Base-by-base conservation (phyloP, 257 asterid genomes). In the Fraxinus excelsior region DNA sequence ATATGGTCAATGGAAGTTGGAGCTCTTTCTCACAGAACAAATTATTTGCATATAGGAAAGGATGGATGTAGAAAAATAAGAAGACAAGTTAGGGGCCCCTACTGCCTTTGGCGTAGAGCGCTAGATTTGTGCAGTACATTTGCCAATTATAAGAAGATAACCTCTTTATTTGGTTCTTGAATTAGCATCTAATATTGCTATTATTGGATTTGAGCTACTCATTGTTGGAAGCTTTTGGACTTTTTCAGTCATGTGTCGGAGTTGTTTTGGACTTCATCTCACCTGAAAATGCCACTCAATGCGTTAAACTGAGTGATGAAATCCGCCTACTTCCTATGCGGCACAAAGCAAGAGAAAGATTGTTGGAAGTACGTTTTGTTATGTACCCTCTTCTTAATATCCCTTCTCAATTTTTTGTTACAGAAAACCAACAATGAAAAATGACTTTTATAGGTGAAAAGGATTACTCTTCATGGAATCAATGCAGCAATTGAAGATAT, bases 191-290 rank as follows among this genome's bases (percentile, higher is more conserved):
- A 31, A 26, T 19, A 40, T 19, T 60, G 11, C 53, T 12, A 60
- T 69, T 78, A 44, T 74, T 32, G 70, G 73, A 44, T 60, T 71
- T 67, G 75, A 66, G 35, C 67, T 26, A 49, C 53, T 64, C 56
- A 64, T 25, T 74, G 67, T 70, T 81, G 77, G 64, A 65, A 58
- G 62, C 64, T 80, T 68, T 76, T 82, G 62, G 9, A 65, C 53
- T 67, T 72, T 84, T 82, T 34, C 94, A 96, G 99, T 88, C 99
- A 29, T 93, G 97, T 58, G 91, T 93, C 71, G 90, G 82, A 70
- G 79, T 93, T 64, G 92, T 90, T 67, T 51, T 93, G 88, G 93
- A 93, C 88, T 96, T 96, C 88, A 85, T 93, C 86, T 96, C 99
- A 18, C 99, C 99, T 18, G 99, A 96, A 87, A 96, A 82, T 84